Evolutionary conservation across 495 filamentous ascomycete genomes (phyloP).

Genomic region (Tuber magnatum): DNA sequence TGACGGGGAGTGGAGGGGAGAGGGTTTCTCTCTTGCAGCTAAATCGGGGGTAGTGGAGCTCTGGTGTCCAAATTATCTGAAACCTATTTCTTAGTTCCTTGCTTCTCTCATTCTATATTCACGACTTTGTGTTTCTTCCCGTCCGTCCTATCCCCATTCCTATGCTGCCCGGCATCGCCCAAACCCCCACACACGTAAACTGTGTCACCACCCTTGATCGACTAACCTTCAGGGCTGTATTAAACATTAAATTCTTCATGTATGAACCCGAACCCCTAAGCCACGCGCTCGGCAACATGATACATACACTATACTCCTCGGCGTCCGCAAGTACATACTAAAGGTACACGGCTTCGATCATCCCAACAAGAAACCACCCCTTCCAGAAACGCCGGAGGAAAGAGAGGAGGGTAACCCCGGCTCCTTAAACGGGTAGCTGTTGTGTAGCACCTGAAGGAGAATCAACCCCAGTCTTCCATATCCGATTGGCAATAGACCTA

Average conservation of each 20-base stretch:
- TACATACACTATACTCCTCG: not conserved
- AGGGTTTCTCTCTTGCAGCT: not conserved
- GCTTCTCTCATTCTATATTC: not conserved
- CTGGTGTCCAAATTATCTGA: not conserved
- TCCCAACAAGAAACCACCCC: not conserved
- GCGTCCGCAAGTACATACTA: not conserved
- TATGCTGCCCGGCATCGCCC: not conserved
- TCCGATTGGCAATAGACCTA: conserved; percentile 27
- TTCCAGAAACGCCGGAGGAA: not conserved
- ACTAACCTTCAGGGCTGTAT: not conserved
- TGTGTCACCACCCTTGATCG: not conserved
- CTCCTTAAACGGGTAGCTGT: conserved; percentile 36
- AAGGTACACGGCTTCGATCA: not conserved
- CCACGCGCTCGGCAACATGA: not conserved
- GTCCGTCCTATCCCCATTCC: no score
- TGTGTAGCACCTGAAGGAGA: conserved; percentile 26
- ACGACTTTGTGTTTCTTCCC: not conserved
- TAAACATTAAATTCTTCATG: conserved; percentile 1
- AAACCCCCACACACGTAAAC: not conserved
- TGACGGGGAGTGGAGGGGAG: not conserved
- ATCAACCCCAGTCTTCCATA: not conserved
- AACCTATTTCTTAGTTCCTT: not conserved
- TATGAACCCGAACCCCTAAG: not conserved
- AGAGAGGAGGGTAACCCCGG: not conserved
- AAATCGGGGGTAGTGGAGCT: not conserved